Percentiles rank a stretch among this genome's conserved stretches.
phyloP scores from a whole-genome alignment of 768 basidiomycete species.

The Rhizopogon roseolus region DNA sequence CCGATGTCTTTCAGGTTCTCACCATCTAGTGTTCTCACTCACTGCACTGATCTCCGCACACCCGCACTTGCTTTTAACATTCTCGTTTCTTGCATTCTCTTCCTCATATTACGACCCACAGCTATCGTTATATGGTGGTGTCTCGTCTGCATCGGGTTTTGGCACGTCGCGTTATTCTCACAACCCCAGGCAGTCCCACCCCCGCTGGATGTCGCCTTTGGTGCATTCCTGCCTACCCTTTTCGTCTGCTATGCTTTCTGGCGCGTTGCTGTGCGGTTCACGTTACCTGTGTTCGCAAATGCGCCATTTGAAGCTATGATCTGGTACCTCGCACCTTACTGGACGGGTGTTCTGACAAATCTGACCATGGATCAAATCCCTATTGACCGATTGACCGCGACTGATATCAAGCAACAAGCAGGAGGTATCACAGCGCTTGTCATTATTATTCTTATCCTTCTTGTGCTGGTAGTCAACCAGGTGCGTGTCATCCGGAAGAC shows the following conservation, averaged over 20 bases:
- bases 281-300: constrained; percentile 61
- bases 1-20: constrained; percentile 64
- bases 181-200: constrained; percentile 68
- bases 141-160: constrained; percentile 79
- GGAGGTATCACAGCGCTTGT: constrained; percentile 68
- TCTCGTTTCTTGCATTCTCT: constrained; percentile 59
- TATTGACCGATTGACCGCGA: constrained; percentile 66
- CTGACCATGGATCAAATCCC: constrained; percentile 69
- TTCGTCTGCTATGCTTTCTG: constrained; percentile 80
- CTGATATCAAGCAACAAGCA: constrained; percentile 58
- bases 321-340: constrained; percentile 73
- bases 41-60: constrained; percentile 69
- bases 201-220: constrained; percentile 65
- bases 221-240: constrained; percentile 69
- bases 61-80: constrained; percentile 72
- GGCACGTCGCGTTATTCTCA: constrained; percentile 80
- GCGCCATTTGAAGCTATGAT: constrained; percentile 70
- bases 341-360: constrained; percentile 75
- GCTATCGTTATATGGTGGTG: constrained; percentile 69
- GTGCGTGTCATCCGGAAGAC: constrained; percentile 79
- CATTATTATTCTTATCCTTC: constrained; percentile 59
- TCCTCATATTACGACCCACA: constrained; percentile 68
- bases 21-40: constrained; percentile 40
- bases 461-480: constrained; percentile 66
- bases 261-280: constrained; percentile 70